Evolutionary conservation across 2,329 filamentous ascomycete genomes (phyloP), one percentile per base, ranked within the genome.

Genomic region (Calycina herbarum): DNA sequence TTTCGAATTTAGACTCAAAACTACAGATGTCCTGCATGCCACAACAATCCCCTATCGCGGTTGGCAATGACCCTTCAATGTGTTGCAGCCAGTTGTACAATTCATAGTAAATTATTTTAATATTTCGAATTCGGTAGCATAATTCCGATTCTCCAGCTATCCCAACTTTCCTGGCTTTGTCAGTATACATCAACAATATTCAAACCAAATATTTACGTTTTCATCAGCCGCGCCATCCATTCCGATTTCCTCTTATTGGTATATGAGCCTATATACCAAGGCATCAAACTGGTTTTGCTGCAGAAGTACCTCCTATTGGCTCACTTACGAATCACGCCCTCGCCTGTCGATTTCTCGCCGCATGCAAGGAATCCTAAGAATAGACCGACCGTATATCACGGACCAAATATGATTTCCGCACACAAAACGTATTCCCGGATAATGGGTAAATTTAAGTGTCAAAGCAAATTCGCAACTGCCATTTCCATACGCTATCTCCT

Each of bases 271-370:
- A 54, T 27, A 54, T 33, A 33, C 10, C 56, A 57, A 33, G 56
- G 56, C 31, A 35, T 3, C 31, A 2, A 24, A 33, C 27, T 17
- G n/a, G 31, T 57, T 17, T 35, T 17, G 17, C 31, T 27, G 27
- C n/a, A 29, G 48, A 24, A 54, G 48, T n/a, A 35, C 24, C 29
- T 35, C 31, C 20, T 57, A 57, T 57, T 57, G 56, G 56, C 56
- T 35, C 8, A 57, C 29, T 31, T 57, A 57, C 56, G 56, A 57
- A 17, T 3, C 56, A 57, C 3, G 24, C 20, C 56, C 6, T 0
- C 3, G 56, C n/a, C 38, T 64, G 48, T 10, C 48, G 48, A 27
- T 64, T 42, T 42, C 60, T 48, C 48, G 61, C 38, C 48, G 51
- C 29, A 31, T 61, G 42, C 38, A 66, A 61, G n/a, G 35, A 20